Conservation (phyloP, 2,329 filamentous ascomycete genomes). For the Paraphoma chrysanthemicola region DNA sequence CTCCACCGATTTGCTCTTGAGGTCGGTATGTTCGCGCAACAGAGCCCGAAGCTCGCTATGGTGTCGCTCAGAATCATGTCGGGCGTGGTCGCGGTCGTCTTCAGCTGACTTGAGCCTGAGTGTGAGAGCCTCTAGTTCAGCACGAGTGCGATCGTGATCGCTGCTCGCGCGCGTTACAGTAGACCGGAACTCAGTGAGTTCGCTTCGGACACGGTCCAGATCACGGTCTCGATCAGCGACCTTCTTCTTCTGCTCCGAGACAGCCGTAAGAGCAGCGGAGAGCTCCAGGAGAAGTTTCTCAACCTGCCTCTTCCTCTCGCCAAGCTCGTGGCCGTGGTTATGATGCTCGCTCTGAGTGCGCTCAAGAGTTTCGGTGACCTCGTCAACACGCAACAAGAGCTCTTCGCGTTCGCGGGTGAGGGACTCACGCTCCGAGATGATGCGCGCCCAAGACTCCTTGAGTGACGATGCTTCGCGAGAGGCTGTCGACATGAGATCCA, state of each 20-base stretch:
- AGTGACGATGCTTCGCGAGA: constrained; percentile 31
- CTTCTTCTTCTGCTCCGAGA: constrained; percentile 33
- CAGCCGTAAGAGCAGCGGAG: constrained; percentile 21
- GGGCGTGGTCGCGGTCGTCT: constrained; percentile 27
- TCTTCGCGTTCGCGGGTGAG: constrained; percentile 27
- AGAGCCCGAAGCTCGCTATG: constrained; percentile 28
- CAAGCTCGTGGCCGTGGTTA: constrained; percentile 28
- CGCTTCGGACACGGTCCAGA: constrained; percentile 21
- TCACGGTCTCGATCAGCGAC: constrained; percentile 27
- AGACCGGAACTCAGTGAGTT: constrained; percentile 22
- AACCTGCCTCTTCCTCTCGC: constrained; percentile 27
- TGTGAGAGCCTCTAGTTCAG: constrained; percentile 22
- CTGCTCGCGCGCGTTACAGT: constrained; percentile 9
- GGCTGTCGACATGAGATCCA: constrained; percentile 35
- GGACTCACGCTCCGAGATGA: constrained; percentile 34
- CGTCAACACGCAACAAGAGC: constrained; percentile 25
- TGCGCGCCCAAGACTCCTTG: constrained; percentile 33
- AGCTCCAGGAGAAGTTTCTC: constrained; percentile 32
- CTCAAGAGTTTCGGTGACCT: constrained; percentile 30
- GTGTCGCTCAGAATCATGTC: constrained; percentile 28
- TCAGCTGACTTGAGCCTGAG: constrained; percentile 25
- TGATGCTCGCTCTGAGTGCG: constrained; percentile 29
- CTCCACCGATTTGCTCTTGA: constrained; percentile 31
- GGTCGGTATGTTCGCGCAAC: constrained; percentile 28
- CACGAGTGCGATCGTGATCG: constrained; percentile 24